These are phyloP conservation scores for Rhizophagus prolifer DNA, from an alignment of 192 early-diverging fungal species.

Conservation along the genomic window DNA sequence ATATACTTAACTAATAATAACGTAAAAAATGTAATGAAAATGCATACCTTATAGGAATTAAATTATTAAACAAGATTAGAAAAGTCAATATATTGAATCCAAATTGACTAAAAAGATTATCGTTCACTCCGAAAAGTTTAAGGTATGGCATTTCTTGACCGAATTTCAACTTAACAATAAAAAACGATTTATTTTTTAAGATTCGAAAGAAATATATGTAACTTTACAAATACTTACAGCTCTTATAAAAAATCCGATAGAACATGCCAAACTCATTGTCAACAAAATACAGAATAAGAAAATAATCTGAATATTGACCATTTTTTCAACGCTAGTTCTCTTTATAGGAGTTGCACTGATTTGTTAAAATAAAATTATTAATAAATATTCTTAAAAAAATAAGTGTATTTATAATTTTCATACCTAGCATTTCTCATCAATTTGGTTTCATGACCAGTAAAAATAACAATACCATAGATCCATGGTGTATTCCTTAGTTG, in stretches of 20 bases:
- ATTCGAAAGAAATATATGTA: neutral
- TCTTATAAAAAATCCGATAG: slow-evolving; percentile 76
- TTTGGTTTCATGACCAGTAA: slow-evolving; percentile 98
- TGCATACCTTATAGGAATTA: slow-evolving; percentile 88
- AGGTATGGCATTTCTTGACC: slow-evolving; percentile 51
- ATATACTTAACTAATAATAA: neutral
- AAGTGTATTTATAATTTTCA: neutral
- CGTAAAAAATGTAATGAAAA: neutral
- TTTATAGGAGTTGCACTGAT: slow-evolving; percentile 85
- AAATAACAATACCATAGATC: slow-evolving; percentile 91
- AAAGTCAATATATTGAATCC: slow-evolving; percentile 93
- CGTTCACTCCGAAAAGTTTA: neutral
- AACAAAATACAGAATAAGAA: slow-evolving; percentile 89
- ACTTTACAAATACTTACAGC: slow-evolving; percentile 36
- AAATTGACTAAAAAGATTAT: slow-evolving; percentile 54
- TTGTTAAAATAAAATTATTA: neutral
- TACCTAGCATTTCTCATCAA: slow-evolving; percentile 92
- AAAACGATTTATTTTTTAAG: neutral
- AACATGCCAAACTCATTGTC: slow-evolving; percentile 79
- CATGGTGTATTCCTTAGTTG: slow-evolving; percentile 92
- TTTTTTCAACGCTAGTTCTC: slow-evolving; percentile 83
- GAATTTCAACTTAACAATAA: slow-evolving; percentile 40
- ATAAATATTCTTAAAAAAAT: neutral
- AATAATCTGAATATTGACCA: slow-evolving; percentile 92
- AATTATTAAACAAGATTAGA: slow-evolving; percentile 97